Conservation (phyloP, 331 rosid species). For the Acacia concinna region DNA sequence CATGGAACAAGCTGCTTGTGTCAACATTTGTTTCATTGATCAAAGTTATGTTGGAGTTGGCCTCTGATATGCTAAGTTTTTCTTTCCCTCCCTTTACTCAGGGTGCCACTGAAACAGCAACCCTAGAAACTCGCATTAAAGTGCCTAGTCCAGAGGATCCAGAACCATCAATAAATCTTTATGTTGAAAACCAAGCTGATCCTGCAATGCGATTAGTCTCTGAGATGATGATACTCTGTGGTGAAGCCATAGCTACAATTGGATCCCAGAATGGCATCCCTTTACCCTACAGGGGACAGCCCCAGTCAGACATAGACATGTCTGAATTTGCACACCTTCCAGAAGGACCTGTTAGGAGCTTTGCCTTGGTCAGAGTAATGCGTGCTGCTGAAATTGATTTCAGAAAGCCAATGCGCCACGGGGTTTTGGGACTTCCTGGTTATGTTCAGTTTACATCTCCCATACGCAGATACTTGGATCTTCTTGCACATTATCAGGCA, state of each 20-base stretch:
- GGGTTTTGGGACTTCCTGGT: conserved; percentile 85
- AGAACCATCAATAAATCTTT: conserved; percentile 75
- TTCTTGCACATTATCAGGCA: conserved; percentile 96
- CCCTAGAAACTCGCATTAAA: conserved; percentile 84
- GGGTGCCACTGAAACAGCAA: conserved; percentile 86
- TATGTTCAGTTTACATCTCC: conserved; percentile 98
- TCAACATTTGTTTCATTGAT: background rate
- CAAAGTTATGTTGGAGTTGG: conserved; percentile 11
- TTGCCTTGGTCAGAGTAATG: conserved; percentile 78
- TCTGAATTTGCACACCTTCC: conserved; percentile 90
- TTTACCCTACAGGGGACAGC: conserved; percentile 97
- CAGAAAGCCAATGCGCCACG: conserved; percentile 92
- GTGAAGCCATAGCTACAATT: conserved; percentile 82
- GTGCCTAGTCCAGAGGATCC: conserved; percentile 83
- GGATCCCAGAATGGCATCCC: conserved; percentile 80
- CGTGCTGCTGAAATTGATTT: conserved; percentile 98
- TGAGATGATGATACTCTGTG: conserved; percentile 97
- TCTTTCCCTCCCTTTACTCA: conserved; percentile 40
- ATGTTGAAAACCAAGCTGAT: conserved; percentile 93
- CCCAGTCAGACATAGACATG: conserved; percentile 76
- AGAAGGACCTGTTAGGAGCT: conserved; percentile 97
- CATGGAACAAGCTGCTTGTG: conserved; percentile 6
- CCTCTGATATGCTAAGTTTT: conserved; percentile 22
- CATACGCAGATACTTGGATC: conserved; percentile 93
- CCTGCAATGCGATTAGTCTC: conserved; percentile 95